Evolutionary conservation across 345 rosid species (phyloP), one percentile per base, ranked within the genome.

Genomic region (Adansonia digitata): DNA sequence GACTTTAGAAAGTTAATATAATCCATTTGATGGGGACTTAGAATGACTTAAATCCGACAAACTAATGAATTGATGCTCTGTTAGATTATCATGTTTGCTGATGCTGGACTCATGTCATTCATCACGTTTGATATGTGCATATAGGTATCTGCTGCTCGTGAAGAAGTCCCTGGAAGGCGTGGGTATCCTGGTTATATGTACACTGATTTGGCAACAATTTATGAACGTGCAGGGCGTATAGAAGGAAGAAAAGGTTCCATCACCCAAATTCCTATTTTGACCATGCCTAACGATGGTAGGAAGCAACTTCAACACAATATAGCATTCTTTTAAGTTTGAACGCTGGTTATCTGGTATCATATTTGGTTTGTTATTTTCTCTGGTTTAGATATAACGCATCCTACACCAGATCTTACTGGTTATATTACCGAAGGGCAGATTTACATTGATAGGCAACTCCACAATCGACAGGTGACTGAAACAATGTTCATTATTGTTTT

Each of bases 101-200:
- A 57, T 26, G 35, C 53, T 74, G 17, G 48, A 45, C 31, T 18
- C 27, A 22, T 10, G 27, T 74, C 55, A 74, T 48, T 42, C 35
- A n/a, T 68, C 40, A 68, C 26, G 43, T 43, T 43, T 29, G 42
- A 27, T 73, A 45, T 78, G 79, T 49, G 57, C 64, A 18, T 87
- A 62, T 85, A 95, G 99, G 98, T 95, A 42, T 95, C 98, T 77
- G 99, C 99, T 85, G 99, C 99, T 46, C 81, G 99, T 74, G 99
- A 95, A 76, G 99, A 93, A 88, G 99, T 95, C 10, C 99, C 99
- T 12, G 99, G 99, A 83, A 89, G 99, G 83, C 98, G 98, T 87
- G 99, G 97, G 75, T 95, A 95, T 88, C 99, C 98, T 0, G 99
- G 99, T 26, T 95, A 95, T 72, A 95, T 95, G 99, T 95, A 95